phyloP scores from a whole-genome alignment of 768 basidiomycete species.

The Tremella fuciformis region DNA sequence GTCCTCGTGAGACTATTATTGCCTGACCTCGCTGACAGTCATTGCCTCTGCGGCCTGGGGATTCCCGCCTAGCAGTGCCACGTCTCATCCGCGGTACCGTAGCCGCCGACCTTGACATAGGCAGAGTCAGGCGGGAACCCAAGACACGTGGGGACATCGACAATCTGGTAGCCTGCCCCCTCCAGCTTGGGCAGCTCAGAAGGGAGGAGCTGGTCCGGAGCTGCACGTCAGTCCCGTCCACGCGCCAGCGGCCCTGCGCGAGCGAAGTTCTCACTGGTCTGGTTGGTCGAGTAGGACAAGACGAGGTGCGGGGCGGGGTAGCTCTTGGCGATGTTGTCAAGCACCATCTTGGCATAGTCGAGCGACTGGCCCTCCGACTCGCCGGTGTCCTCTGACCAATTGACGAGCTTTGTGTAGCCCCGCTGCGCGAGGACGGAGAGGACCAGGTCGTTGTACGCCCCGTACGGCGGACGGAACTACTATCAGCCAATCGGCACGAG shows the following conservation, averaged over 20 bases:
- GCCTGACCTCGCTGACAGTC: too few relatives aligned
- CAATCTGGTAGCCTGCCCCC: constrained; percentile 40
- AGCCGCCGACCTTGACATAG: constrained; percentile 45
- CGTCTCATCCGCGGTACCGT: constrained; percentile 37
- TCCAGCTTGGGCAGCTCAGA: constrained; percentile 31
- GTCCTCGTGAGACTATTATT: too few relatives aligned
- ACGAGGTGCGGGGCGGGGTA: constrained; percentile 36
- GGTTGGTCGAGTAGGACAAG: constrained; percentile 34
- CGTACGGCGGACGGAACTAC: constrained; percentile 49
- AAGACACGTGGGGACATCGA: constrained; percentile 50
- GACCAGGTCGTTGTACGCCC: constrained; percentile 44
- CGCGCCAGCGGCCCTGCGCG: neutral
- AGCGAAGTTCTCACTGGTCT: constrained; percentile 30
- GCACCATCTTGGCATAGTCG: constrained; percentile 26
- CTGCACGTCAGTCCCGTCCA: constrained; percentile 6
- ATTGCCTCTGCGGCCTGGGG: too few relatives aligned
- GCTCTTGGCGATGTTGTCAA: constrained; percentile 25
- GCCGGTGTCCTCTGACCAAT: constrained; percentile 48
- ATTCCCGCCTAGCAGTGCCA: constrained; percentile 47
- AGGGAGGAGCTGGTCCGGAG: constrained; percentile 38
- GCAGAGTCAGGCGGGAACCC: constrained; percentile 46
- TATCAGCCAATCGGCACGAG: neutral
- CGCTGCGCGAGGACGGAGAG: constrained; percentile 40
- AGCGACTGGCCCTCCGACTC: constrained; percentile 36
- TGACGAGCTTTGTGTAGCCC: constrained; percentile 47